A percentile compares a stretch with the other conserved stretches of the same genome.
phyloP scores from a whole-genome alignment of 495 filamentous ascomycete genomes.

The Articulospora tetracladia region DNA sequence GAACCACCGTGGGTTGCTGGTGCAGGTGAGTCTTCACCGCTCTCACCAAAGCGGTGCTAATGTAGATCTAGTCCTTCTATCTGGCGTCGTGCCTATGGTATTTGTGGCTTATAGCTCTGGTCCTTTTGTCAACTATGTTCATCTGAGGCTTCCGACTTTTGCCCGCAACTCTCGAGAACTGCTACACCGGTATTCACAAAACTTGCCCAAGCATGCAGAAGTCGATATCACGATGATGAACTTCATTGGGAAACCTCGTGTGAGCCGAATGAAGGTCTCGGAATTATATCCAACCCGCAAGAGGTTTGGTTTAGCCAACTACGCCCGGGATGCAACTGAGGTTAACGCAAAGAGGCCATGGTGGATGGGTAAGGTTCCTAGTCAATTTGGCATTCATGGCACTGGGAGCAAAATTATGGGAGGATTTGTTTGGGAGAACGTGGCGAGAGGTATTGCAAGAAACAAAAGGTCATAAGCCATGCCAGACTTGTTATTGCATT shows the following conservation, averaged over 20 bases:
- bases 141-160: slow-evolving; percentile 63
- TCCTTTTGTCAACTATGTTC: slow-evolving; percentile 70
- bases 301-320: slow-evolving; percentile 48
- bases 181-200: slow-evolving; percentile 59
- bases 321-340: slow-evolving; percentile 35
- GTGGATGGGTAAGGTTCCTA: slow-evolving; percentile 25
- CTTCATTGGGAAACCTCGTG: slow-evolving; percentile 51
- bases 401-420: slow-evolving; percentile 6
- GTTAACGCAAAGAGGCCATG: slow-evolving; percentile 25
- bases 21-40: slow-evolving; percentile 31
- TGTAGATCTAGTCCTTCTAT: slow-evolving; percentile 38
- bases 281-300: slow-evolving; percentile 43
- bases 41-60: neutral
- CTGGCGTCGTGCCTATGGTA: slow-evolving; percentile 61
- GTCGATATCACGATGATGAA: slow-evolving; percentile 72
- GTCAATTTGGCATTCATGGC: slow-evolving; percentile 21
- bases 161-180: slow-evolving; percentile 66
- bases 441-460: slow-evolving; percentile 7
- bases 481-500: neutral
- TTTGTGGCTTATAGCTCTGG: slow-evolving; percentile 60
- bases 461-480: neutral
- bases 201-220: slow-evolving; percentile 56
- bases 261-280: slow-evolving; percentile 39
- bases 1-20: slow-evolving; percentile 32
- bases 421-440: slow-evolving; percentile 21